phyloP scores from a whole-genome alignment of 148 eudicot genomes.

The Rheum nobile region DNA sequence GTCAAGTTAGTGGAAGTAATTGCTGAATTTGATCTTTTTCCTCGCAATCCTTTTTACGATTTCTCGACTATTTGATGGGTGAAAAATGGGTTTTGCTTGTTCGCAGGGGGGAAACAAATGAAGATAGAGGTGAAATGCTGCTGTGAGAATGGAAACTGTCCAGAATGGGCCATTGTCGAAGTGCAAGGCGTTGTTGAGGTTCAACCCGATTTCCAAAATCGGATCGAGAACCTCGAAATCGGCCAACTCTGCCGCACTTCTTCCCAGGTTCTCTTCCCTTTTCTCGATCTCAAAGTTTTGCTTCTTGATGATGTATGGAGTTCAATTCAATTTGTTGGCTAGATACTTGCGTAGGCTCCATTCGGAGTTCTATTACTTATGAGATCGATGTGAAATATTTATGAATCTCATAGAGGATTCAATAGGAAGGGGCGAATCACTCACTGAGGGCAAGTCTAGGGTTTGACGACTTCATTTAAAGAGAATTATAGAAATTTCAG shows the following conservation, averaged over 20 bases:
- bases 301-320: not conserved
- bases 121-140: constrained; percentile 63
- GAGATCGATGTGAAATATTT: too few relatives aligned
- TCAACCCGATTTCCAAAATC: constrained; percentile 36
- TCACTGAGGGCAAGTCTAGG: not conserved
- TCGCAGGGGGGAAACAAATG: constrained; percentile 16
- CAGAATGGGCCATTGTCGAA: constrained; percentile 90
- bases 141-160: constrained; percentile 63
- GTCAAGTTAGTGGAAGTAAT: not conserved
- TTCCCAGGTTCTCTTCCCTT: constrained; percentile 34
- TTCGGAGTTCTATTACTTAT: not conserved
- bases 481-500: not conserved
- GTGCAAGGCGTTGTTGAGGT: constrained; percentile 79
- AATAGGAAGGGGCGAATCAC: too few relatives aligned
- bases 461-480: not conserved
- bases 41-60: not conserved
- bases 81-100: not conserved
- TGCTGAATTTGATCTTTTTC: not conserved
- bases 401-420: not conserved
- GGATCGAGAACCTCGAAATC: constrained; percentile 56
- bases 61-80: not conserved
- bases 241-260: constrained; percentile 87
- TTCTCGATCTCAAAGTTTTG: not conserved
- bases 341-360: not conserved
- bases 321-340: not conserved